These are phyloP conservation scores for Coffea eugenioides DNA, from an alignment of 257 asterid species.

Conservation along the genomic window DNA sequence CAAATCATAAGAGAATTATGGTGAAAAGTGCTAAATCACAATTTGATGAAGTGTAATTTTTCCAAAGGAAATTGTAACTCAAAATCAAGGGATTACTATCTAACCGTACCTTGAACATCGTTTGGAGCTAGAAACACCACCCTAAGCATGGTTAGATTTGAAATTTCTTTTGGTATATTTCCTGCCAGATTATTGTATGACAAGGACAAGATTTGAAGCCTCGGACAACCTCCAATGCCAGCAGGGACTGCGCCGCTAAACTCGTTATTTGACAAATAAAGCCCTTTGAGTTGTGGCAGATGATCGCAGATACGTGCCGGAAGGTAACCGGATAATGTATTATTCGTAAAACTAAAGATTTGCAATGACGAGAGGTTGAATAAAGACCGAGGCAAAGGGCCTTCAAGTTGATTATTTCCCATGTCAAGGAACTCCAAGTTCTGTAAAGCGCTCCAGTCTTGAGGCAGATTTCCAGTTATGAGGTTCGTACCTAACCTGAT, in stretches of 20 bases:
- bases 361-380: neutral
- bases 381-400: neutral
- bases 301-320: constrained; percentile 4
- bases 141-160: constrained; percentile 22
- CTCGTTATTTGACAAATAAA: neutral
- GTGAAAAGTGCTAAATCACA: too few species aligned
- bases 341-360: neutral
- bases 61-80: too few species aligned
- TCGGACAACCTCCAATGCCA: neutral
- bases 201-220: constrained; percentile 1
- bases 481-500: neutral
- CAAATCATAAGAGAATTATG: too few species aligned
- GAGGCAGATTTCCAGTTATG: constrained; percentile 27
- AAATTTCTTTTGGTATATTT: constrained; percentile 20
- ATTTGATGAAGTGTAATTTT: too few species aligned
- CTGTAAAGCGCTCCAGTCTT: constrained; percentile 2
- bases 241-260: constrained; percentile 9
- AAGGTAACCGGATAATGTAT: constrained; percentile 13
- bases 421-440: neutral
- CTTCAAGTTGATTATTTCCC: neutral
- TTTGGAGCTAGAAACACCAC: constrained; percentile 7
- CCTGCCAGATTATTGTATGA: constrained; percentile 20
- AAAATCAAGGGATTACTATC: too few species aligned
- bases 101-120: neutral
- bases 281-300: neutral